Evolutionary conservation across 2,329 filamentous ascomycete genomes (phyloP).

Genomic region (Fusarium ambrosium): DNA sequence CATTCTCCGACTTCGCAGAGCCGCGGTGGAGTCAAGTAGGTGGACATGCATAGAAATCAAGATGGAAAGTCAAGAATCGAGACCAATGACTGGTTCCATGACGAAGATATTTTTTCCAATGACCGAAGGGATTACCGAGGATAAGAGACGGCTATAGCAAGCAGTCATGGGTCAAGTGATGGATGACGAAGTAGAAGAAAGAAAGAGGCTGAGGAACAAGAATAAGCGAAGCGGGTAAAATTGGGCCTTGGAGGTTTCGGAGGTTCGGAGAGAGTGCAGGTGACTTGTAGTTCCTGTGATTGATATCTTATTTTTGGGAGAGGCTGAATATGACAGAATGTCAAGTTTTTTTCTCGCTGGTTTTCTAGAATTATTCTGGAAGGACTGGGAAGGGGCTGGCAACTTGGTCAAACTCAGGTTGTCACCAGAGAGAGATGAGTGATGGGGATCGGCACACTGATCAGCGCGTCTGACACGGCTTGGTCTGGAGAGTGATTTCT

Average conservation of each 20-base stretch:
- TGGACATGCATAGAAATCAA: neutral
- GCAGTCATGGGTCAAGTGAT: slow-evolving; percentile 10
- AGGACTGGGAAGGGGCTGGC: slow-evolving; percentile 5
- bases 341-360: too few species aligned
- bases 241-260: slow-evolving; percentile 1
- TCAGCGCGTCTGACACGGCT: neutral
- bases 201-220: neutral
- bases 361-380: slow-evolving; percentile 29
- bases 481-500: slow-evolving; percentile 18
- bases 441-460: slow-evolving; percentile 21
- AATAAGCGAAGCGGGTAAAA: slow-evolving; percentile 3
- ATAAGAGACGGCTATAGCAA: slow-evolving; percentile 5
- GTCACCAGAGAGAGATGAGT: neutral
- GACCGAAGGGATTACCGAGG: slow-evolving; percentile 1
- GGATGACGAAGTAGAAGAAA: neutral
- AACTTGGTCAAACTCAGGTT: slow-evolving; percentile 6
- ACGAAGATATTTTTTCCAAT: neutral
- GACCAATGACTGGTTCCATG: neutral
- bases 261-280: slow-evolving; percentile 8
- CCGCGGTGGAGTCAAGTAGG: neutral
- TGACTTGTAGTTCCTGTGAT: slow-evolving; percentile 10
- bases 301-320: slow-evolving; percentile 1
- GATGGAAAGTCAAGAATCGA: neutral
- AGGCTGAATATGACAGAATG: neutral
- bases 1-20: slow-evolving; percentile 6